phyloP scores from a whole-genome alignment of 495 filamentous ascomycete genomes.

The Alectoria sarmentosa region DNA sequence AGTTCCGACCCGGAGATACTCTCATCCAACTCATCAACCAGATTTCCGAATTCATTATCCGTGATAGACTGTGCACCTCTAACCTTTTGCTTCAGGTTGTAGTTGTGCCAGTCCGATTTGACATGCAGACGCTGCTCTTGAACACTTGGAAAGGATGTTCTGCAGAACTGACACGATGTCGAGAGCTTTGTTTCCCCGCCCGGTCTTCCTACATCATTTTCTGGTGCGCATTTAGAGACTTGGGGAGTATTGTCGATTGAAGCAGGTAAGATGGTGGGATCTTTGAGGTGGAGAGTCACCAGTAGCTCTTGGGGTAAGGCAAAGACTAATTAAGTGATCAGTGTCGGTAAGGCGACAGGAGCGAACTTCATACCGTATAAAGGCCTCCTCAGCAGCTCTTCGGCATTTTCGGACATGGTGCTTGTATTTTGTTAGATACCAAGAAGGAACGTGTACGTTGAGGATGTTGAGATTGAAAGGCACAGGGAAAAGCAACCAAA shows the following conservation, averaged over 20 bases:
- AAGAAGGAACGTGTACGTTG: background rate
- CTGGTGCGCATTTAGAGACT: conserved; percentile 1
- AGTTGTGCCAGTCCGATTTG: conserved; percentile 86
- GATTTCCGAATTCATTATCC: conserved; percentile 74
- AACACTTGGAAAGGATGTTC: conserved; percentile 58
- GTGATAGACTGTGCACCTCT: conserved; percentile 58
- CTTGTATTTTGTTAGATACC: background rate
- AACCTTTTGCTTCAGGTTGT: conserved; percentile 88
- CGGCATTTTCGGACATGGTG: conserved; percentile 29
- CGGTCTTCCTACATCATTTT: conserved; percentile 30
- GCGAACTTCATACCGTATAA: conserved; percentile 48
- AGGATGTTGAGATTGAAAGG: background rate
- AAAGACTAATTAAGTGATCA: conserved; percentile 55
- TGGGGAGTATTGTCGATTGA: conserved; percentile 27
- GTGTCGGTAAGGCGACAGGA: background rate
- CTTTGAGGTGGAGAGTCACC: conserved; percentile 55
- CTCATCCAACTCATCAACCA: conserved; percentile 77
- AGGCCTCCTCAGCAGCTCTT: conserved; percentile 54
- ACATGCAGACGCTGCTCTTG: conserved; percentile 80
- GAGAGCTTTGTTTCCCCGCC: conserved; percentile 48
- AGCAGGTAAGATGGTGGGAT: conserved; percentile 30
- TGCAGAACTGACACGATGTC: conserved; percentile 78
- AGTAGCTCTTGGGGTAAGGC: conserved; percentile 78
- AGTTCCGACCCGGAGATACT: conserved; percentile 81
- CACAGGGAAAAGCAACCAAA: background rate